Evolutionary conservation across 1,139 yeast species (phyloP).

Genomic region (Casaregolazyma lundiana): DNA sequence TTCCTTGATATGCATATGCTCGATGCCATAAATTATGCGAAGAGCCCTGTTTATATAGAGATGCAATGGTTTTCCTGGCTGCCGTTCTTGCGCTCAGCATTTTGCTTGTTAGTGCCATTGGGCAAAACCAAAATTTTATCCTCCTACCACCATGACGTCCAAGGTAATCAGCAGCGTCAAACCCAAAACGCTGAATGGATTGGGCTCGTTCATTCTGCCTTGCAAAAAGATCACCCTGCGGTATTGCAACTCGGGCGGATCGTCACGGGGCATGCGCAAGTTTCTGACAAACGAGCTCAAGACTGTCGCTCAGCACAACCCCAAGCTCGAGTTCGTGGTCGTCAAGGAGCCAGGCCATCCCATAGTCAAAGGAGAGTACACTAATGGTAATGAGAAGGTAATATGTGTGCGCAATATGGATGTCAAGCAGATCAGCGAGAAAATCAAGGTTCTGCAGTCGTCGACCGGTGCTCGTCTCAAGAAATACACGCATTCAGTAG

Average conservation of each 20-base stretch:
- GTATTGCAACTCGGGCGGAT: conserved; percentile 94
- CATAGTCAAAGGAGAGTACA: conserved; percentile 62
- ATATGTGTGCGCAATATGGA: conserved; percentile 62
- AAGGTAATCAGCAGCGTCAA: conserved; percentile 21
- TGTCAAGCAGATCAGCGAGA: conserved; percentile 49
- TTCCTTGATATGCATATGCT: background rate
- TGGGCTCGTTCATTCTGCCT: conserved; percentile 71
- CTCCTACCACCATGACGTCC: conserved; percentile 23
- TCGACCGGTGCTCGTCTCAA: conserved; percentile 56
- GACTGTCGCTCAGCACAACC: conserved; percentile 53
- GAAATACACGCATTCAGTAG: conserved; percentile 68
- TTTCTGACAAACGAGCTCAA: conserved; percentile 56
- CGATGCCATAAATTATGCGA: too few species aligned
- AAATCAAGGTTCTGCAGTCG: conserved; percentile 50
- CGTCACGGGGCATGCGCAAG: conserved; percentile 75
- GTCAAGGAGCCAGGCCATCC: conserved; percentile 80
- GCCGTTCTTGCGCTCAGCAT: background rate
- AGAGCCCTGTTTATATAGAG: too few species aligned
- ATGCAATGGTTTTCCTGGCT: too few species aligned
- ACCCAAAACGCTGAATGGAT: conserved; percentile 60
- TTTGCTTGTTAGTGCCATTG: background rate
- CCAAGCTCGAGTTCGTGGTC: conserved; percentile 68
- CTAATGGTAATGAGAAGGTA: conserved; percentile 42
- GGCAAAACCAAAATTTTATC: background rate
- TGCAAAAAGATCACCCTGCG: conserved; percentile 69